These are phyloP conservation scores for Carpinus fangiana DNA, from an alignment of 306 rosid species.

Conservation along the genomic window DNA sequence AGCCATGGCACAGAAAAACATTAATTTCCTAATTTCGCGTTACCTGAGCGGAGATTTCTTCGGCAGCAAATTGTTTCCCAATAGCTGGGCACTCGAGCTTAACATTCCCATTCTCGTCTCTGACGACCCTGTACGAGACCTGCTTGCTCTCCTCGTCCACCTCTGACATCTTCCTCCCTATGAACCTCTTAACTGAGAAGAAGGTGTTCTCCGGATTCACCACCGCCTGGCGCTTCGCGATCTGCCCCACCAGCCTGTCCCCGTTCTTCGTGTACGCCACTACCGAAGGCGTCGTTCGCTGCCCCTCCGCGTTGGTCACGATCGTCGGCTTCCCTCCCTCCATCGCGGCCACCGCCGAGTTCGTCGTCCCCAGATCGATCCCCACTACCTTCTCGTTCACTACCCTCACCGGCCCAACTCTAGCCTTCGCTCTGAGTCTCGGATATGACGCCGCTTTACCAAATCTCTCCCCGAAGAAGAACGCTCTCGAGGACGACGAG, in stretches of 20 bases:
- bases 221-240: constrained; percentile 90
- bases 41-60: constrained; percentile 96
- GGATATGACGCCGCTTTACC: constrained; percentile 34
- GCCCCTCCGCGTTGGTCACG: constrained; percentile 85
- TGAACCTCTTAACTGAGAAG: constrained; percentile 87
- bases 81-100: constrained; percentile 86
- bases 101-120: constrained; percentile 83
- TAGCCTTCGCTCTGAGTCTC: constrained; percentile 29
- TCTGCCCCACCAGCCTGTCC: constrained; percentile 85
- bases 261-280: constrained; percentile 89
- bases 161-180: constrained; percentile 89
- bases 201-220: constrained; percentile 88
- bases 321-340: constrained; percentile 90
- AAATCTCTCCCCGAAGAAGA: constrained; percentile 56
- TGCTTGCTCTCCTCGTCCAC: constrained; percentile 91
- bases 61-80: constrained; percentile 79
- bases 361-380: constrained; percentile 81
- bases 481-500: constrained; percentile 34
- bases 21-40: too few species aligned
- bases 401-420: constrained; percentile 46
- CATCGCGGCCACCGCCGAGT: constrained; percentile 84
- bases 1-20: too few species aligned
- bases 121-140: constrained; percentile 73
- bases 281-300: constrained; percentile 87
- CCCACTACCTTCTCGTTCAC: constrained; percentile 85